A percentile compares a stretch with the other conserved stretches of the same genome.
These are phyloP conservation scores for Coprinellus micaceus DNA, from an alignment of 768 basidiomycete genomes.

Conservation along the genomic window DNA sequence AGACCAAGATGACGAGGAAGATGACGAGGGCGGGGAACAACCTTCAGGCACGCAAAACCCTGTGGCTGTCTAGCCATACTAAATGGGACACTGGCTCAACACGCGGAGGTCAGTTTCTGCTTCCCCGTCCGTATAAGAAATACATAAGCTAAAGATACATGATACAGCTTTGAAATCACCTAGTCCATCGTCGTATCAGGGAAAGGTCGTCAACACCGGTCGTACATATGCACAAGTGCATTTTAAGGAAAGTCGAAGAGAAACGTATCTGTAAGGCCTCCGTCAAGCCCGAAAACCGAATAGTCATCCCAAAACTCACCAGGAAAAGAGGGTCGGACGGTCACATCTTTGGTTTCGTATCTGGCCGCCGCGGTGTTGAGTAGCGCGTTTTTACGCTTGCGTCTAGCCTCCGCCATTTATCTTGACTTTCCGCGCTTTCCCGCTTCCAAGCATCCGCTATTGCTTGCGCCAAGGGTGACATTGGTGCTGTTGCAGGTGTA, in stretches of 20 bases:
- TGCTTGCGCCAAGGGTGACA: constrained; percentile 51
- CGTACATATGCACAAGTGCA: background rate
- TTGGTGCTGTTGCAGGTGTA: constrained; percentile 33
- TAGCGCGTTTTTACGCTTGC: constrained; percentile 52
- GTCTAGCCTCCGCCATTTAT: constrained; percentile 50
- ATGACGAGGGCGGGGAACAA: constrained; percentile 22
- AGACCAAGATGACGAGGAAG: constrained; percentile 42
- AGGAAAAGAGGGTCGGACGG: background rate
- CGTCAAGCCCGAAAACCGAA: background rate
- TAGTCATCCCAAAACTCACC: background rate
- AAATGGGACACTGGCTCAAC: constrained; percentile 6
- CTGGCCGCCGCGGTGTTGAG: constrained; percentile 33
- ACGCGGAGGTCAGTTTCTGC: background rate
- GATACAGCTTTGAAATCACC: background rate
- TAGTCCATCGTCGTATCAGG: background rate
- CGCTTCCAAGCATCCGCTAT: constrained; percentile 69
- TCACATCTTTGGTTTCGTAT: constrained; percentile 54
- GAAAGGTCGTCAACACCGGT: background rate
- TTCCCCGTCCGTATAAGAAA: background rate
- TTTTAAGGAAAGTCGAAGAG: background rate
- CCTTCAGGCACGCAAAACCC: constrained; percentile 6
- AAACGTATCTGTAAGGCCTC: background rate
- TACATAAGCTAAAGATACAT: constrained; percentile 7
- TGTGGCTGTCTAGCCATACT: constrained; percentile 6
- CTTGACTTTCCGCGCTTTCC: constrained; percentile 57